Base-by-base conservation (phyloP, 2,329 filamentous ascomycete genomes). In the Zopfia rhizophila region DNA sequence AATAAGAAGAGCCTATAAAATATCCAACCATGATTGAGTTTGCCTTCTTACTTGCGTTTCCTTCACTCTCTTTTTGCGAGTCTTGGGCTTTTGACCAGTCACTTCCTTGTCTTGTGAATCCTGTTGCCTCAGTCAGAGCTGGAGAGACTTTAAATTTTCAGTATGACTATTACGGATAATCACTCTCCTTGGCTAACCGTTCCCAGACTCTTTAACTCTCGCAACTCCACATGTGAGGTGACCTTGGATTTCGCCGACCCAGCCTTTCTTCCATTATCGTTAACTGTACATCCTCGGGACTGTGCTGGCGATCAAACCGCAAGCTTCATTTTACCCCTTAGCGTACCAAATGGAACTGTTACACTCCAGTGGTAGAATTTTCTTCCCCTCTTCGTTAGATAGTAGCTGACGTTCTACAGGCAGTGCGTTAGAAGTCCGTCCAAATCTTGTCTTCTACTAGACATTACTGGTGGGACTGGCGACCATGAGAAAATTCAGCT, bases 121-220 rank as follows among this genome's bases (percentile, higher is more conserved):
- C 38, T 7, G 25, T 42, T 7, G 11, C 27, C 14, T 16, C 18
- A 7, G 22, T 35, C 14, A 13, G 16, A 23, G 38, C 29, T 16
- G 38, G 38, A 33, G 28, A 42, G 22, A 42, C 21, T n/a, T 17
- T 42, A 14, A 19, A 42, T 13, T 42, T 42, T 24, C 28, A 42
- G 38, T 42, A 42, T 18, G 30, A n/a, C n/a, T n/a, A n/a, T 23
- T 13, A 11, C 16, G 4, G 10, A 16, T 11, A 30, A 12, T 14
- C n/a, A n/a, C 16, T 13, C 10, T 25, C 10, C n/a, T 10, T 21
- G n/a, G 13, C 17, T 32, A 33, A 32, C 14, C 11, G 4, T 10
- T n/a, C 6, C n/a, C 3, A 42, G 38, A 10, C 19, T 42, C 7
- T 42, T 32, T 13, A 42, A 42, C 22, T 42, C 38, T 16, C 19